phyloP scores from a whole-genome alignment of 805 yeast species.

The Teunomyces stri region DNA sequence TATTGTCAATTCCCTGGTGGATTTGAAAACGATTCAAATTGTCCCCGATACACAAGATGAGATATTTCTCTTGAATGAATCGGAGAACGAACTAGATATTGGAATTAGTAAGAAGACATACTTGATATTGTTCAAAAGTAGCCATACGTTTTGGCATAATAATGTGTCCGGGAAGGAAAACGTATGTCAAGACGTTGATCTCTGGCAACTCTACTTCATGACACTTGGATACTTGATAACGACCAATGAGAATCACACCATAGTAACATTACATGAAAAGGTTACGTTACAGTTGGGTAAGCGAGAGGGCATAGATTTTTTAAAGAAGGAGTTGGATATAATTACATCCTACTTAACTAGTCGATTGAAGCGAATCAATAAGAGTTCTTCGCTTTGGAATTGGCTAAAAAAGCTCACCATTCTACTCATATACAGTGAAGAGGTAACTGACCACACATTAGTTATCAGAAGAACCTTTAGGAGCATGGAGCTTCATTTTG shows the following conservation, averaged over 20 bases:
- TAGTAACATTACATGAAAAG: slow-evolving; percentile 27
- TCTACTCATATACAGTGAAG: slow-evolving; percentile 1
- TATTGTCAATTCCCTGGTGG: background rate
- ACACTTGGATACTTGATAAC: slow-evolving; percentile 35
- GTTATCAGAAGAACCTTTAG: slow-evolving; percentile 18
- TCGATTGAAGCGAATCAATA: slow-evolving; percentile 32
- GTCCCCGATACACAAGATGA: slow-evolving; percentile 6
- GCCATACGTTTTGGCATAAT: slow-evolving; percentile 30
- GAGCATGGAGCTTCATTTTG: slow-evolving; percentile 34
- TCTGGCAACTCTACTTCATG: slow-evolving; percentile 22
- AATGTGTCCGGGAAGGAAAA: background rate
- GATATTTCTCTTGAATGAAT: background rate
- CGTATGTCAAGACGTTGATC: background rate
- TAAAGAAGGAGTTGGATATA: slow-evolving; percentile 24
- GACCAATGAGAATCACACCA: slow-evolving; percentile 38
- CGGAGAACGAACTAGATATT: slow-evolving; percentile 22
- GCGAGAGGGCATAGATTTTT: slow-evolving; percentile 8
- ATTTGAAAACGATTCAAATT: slow-evolving; percentile 9
- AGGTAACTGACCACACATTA: background rate
- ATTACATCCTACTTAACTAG: slow-evolving; percentile 31
- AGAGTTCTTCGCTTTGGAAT: slow-evolving; percentile 39
- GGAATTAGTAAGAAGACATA: slow-evolving; percentile 32
- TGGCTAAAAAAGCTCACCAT: slow-evolving; percentile 27
- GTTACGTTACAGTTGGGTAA: slow-evolving; percentile 13
- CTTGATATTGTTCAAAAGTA: slow-evolving; percentile 29